Evolutionary conservation across 2,329 filamentous ascomycete genomes (phyloP), one percentile per base, ranked within the genome.

Genomic region (Hymenoscyphus linearis): DNA sequence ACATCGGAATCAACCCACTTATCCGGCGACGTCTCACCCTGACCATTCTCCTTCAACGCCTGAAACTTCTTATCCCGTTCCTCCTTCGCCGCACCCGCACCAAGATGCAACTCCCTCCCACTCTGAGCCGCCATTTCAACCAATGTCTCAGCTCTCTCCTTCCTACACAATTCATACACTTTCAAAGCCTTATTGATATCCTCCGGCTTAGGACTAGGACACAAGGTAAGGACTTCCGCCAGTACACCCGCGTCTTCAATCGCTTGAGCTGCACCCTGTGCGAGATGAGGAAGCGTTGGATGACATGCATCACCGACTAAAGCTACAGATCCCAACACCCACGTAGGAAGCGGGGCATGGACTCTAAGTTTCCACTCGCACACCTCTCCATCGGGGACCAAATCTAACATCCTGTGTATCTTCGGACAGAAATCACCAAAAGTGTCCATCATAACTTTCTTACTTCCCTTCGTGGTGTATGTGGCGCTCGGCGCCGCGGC

Each of bases 1-100:
- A 88, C 84, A 68, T 88, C 85, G 10, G 85, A 84, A 72, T 86
- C 87, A 2, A 85, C 85, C 86, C 86, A 89, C 76, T 87, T 88
- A 74, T 89, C 86, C 2, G 85, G 85, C 62, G 82, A 82, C 60
- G 75, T 75, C 59, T 72, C 79, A 71, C 68, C 76, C 18, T 50
- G 44, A 5, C 44, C 44, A 50, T 13, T 50, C 2, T 68, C 76
- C 64, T 76, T 78, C 63, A 82, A 76, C 58, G 80, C 76, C 50
- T 78, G 80, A 71, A 86, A 84, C 74, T 78, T 77, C 60, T 75
- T 77, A 67, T 86, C 84, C 37, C 84, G 77, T 75, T 85, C 82
- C 71, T 84, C 80, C 68, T 81, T 82, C 31, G 82, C 82, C 65
- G 78, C 77, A 55, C 84, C 83, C 67, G 85, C 81, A 40, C 81